Base-by-base conservation (phyloP, 495 filamentous ascomycete genomes). In the Penicillium angulare region DNA sequence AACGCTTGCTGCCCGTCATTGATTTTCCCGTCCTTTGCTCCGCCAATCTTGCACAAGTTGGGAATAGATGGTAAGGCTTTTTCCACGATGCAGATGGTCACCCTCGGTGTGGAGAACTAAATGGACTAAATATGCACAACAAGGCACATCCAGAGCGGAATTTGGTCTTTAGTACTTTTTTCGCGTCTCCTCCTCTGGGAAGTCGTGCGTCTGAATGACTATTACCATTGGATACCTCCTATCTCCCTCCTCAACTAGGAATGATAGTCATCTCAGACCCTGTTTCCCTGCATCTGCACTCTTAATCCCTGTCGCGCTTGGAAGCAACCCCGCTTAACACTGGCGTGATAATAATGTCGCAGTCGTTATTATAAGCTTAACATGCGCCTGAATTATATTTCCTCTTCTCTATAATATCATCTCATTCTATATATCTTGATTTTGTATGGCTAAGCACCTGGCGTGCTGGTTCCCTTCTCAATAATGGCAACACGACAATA, bases 401-500 rank as follows among this genome's bases (percentile, higher is more conserved):
- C 1, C n/a, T 13, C n/a, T 35, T 15, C 17, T 35, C 3, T 1
- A 12, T n/a, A 23, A 10, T 13, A 17, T 45, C 13, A 32, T 45
- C 27, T 15, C 33, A 17, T 21, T 21, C 24, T 45, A 46, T 47
- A 47, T 38, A 32, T 21, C 33, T 2, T 24, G n/a, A 29, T 24
- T 29, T 22, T 24, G 13, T 17, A 17, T 18, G 15, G 33, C 23
- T 15, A 16, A 17, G 43, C 23, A 24, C 18, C 8, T 32, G 3
- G 7, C 34, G 35, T 4, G 10, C 26, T 29, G 26, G 26, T 10
- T 29, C 26, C 13, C 24, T 23, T 43, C 43, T 33, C 26, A 5
- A 50, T 18, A 18, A 53, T 58, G 46, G 13, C 39, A 4, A n/a
- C 50, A 18, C 21, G 46, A 6, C 42, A 51, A 7, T 54, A 59